Evolutionary conservation across 805 yeast species (phyloP), one percentile per base, ranked within the genome.

Genomic region (Maudiozyma bulderi): DNA sequence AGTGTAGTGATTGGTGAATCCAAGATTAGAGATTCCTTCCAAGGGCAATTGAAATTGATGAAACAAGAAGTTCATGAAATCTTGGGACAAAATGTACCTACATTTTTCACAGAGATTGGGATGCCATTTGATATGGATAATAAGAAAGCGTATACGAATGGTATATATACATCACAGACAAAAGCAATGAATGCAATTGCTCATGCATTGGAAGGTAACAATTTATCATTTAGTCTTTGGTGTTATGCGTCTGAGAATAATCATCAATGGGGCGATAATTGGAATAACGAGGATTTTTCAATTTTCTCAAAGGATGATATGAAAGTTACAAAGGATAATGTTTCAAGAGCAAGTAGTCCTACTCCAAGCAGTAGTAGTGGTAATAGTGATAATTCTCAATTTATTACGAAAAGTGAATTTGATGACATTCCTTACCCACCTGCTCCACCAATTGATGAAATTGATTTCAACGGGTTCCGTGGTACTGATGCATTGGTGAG

Each of bases 111-210:
- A 1, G 99, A 91, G 65, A 89, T 91, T n/a, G 99, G 99, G 6
- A 87, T 91, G 83, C 98, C 99, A 3, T 87, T 84, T 64, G 96
- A 93, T 64, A 86, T 91, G 96, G 90, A 91, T 65, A 73, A 78
- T 50, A 86, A 85, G 60, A 71, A 68, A 44, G 85, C 96, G 0
- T 91, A 78, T 60, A 63, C 65, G 1, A 73, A 72, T 50, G 89
- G 90, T 1, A 78, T 80, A 52, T 93, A 80, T 64, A 66, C 73
- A 8, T 74, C 86, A 9, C 99, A 93, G 61, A 83, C 84, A 2
- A 69, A 76, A 6, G 96, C 97, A 0, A 69, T 86, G 61, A 97
- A 91, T 67, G 95, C 96, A 0, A 63, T 89, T 43, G 74, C 82
- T 9, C 76, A 68, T 57, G 98, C 93, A 0, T 67, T 91, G 41